These are phyloP conservation scores for Kazachstania taianensis DNA, from an alignment of 805 yeast species.

Conservation along the genomic window DNA sequence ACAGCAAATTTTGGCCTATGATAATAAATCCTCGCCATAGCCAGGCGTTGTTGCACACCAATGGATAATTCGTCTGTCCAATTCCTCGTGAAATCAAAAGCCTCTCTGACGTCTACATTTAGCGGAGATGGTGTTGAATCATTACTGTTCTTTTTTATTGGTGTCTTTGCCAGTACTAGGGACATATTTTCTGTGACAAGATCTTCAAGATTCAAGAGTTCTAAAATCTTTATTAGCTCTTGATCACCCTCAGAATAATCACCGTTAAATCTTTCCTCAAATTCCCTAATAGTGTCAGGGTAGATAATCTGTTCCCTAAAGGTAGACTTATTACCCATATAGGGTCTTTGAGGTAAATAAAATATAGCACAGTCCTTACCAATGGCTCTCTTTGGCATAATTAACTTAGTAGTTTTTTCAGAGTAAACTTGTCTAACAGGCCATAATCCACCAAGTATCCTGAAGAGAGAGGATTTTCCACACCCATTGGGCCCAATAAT, in stretches of 20 bases:
- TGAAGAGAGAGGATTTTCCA: slow-evolving; percentile 85
- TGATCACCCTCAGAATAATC: slow-evolving; percentile 31
- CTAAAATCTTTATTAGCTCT: slow-evolving; percentile 44
- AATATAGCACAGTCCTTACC: slow-evolving; percentile 43
- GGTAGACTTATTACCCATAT: slow-evolving; percentile 54
- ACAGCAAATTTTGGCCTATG: slow-evolving; percentile 91
- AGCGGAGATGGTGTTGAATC: not conserved
- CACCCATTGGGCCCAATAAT: slow-evolving; percentile 96
- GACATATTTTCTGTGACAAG: slow-evolving; percentile 38
- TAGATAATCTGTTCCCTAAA: slow-evolving; percentile 83
- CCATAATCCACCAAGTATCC: slow-evolving; percentile 91
- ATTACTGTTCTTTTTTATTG: not conserved
- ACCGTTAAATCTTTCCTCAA: slow-evolving; percentile 28
- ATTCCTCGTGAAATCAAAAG: slow-evolving; percentile 58
- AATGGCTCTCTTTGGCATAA: slow-evolving; percentile 22
- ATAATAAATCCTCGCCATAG: slow-evolving; percentile 86
- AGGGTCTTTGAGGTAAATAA: slow-evolving; percentile 88
- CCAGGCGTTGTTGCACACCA: slow-evolving; percentile 89
- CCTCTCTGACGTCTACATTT: slow-evolving; percentile 31
- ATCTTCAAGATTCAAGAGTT: slow-evolving; percentile 49
- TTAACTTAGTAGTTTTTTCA: slow-evolving; percentile 46
- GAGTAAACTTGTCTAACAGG: slow-evolving; percentile 54
- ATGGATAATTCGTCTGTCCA: slow-evolving; percentile 85
- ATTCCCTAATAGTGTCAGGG: slow-evolving; percentile 63
- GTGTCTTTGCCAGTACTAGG: slow-evolving; percentile 23